Conservation (phyloP, 441 rosid genomes). For the Pelargonium myrrhifolium region DNA sequence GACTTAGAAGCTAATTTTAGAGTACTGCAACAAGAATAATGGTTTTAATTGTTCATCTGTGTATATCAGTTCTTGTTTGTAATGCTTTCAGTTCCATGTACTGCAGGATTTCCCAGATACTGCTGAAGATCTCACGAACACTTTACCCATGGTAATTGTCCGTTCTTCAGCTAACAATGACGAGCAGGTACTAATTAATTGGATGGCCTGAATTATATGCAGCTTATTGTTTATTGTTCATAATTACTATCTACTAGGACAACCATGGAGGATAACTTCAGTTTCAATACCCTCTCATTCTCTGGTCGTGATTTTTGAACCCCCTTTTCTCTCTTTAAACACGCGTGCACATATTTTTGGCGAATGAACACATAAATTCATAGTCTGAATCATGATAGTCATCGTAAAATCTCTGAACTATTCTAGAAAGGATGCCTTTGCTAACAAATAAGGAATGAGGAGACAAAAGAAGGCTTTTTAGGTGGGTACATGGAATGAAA, state of each 20-base stretch:
- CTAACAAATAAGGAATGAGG: no score
- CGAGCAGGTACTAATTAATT: conserved; percentile 40
- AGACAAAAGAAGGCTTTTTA: background rate
- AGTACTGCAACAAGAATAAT: background rate
- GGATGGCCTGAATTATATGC: background rate
- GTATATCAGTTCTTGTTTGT: background rate
- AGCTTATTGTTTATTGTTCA: conserved; percentile 12
- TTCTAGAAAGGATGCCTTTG: no score
- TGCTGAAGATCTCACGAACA: conserved; percentile 33
- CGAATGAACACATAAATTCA: no score
- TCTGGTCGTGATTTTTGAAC: background rate
- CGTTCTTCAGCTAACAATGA: conserved; percentile 58
- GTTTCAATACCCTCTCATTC: background rate
- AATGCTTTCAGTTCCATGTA: conserved; percentile 14
- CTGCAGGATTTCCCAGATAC: conserved; percentile 43
- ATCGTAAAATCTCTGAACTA: background rate
- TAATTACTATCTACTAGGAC: background rate
- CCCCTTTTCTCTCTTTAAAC: background rate
- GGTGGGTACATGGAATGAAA: background rate
- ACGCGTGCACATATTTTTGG: background rate
- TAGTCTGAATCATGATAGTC: background rate
- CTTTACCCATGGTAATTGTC: conserved; percentile 38
- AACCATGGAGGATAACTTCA: background rate
- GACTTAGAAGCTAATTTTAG: background rate
- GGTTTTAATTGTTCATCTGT: background rate